Evolutionary conservation across 2,329 filamentous ascomycete species (phyloP).

Genomic region (Aspergillus clavatus): DNA sequence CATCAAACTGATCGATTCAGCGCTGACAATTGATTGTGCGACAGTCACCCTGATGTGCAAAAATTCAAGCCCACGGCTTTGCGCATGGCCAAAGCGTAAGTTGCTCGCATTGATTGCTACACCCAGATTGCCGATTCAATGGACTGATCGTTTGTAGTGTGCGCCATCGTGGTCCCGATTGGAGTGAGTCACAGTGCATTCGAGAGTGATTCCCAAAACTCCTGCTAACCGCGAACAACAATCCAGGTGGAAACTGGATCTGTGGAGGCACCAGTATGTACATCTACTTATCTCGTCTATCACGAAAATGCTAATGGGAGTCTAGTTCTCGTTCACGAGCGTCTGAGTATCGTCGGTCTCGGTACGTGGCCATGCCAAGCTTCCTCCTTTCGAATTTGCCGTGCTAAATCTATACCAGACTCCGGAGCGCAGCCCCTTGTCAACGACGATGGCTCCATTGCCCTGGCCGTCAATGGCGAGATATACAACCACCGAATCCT

Average conservation of each 20-base stretch:
- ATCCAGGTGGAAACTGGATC: slow-evolving; percentile 76
- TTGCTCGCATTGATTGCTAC: slow-evolving; percentile 23
- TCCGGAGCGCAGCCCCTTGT: slow-evolving; percentile 92
- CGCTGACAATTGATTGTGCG: slow-evolving; percentile 15
- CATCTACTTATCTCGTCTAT: not conserved
- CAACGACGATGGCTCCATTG: slow-evolving; percentile 81
- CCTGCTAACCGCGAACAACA: slow-evolving; percentile 18
- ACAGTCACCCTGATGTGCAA: slow-evolving; percentile 81
- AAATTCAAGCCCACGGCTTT: slow-evolving; percentile 95
- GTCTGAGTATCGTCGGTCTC: slow-evolving; percentile 94
- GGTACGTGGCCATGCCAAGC: slow-evolving; percentile 52
- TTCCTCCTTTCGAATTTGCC: slow-evolving; percentile 1
- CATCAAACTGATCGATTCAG: slow-evolving; percentile 5
- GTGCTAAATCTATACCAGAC: slow-evolving; percentile 51
- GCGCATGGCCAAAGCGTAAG: slow-evolving; percentile 89
- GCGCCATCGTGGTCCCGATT: slow-evolving; percentile 95
- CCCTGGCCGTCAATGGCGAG: slow-evolving; percentile 96
- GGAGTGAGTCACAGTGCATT: slow-evolving; percentile 65
- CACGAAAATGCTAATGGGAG: slow-evolving; percentile 19
- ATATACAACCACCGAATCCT: slow-evolving; percentile 99
- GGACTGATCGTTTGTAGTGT: slow-evolving; percentile 56
- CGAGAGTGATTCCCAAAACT: slow-evolving; percentile 4
- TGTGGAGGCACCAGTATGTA: slow-evolving; percentile 83
- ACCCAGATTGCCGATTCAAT: too few relatives aligned
- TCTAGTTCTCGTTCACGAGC: slow-evolving; percentile 89